A percentile compares a stretch with the other conserved stretches of the same genome.
Conservation (phyloP, 2,329 filamentous ascomycete species). For the Alternaria rosae region DNA sequence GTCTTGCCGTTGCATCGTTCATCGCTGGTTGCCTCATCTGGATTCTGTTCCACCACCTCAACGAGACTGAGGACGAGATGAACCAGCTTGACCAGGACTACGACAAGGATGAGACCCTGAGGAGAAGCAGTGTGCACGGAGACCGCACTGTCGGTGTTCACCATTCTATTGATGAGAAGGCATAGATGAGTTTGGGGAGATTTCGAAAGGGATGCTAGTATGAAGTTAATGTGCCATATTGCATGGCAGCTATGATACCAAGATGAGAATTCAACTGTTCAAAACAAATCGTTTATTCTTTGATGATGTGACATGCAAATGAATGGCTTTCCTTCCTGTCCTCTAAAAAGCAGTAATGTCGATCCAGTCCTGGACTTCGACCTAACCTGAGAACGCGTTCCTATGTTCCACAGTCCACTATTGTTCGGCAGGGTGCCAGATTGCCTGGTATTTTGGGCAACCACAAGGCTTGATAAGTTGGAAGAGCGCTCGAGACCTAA, state of each 20-base stretch:
- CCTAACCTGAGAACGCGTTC: neutral
- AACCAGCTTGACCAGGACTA: constrained; percentile 47
- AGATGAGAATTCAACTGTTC: constrained; percentile 8
- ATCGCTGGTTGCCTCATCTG: constrained; percentile 46
- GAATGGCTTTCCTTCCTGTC: fast-evolving
- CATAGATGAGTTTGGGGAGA: constrained; percentile 1
- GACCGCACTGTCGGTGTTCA: constrained; percentile 33
- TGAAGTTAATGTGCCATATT: constrained; percentile 9
- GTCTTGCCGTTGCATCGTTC: constrained; percentile 41
- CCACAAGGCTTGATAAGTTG: neutral
- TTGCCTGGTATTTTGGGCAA: neutral
- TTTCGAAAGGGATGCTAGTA: neutral
- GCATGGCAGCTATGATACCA: constrained; percentile 12
- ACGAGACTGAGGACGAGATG: constrained; percentile 47
- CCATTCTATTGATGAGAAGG: constrained; percentile 20
- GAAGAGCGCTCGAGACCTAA: neutral
- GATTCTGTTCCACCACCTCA: constrained; percentile 50
- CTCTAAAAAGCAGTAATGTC: neutral
- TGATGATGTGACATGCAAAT: neutral
- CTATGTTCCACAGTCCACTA: neutral
- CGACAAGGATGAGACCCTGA: constrained; percentile 42
- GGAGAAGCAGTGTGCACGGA: constrained; percentile 31
- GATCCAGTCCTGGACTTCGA: neutral
- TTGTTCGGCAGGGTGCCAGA: neutral
- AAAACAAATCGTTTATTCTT: neutral